These are phyloP conservation scores for Trichothecium sympodiale DNA, from an alignment of 2,329 filamentous ascomycete species.

Conservation along the genomic window DNA sequence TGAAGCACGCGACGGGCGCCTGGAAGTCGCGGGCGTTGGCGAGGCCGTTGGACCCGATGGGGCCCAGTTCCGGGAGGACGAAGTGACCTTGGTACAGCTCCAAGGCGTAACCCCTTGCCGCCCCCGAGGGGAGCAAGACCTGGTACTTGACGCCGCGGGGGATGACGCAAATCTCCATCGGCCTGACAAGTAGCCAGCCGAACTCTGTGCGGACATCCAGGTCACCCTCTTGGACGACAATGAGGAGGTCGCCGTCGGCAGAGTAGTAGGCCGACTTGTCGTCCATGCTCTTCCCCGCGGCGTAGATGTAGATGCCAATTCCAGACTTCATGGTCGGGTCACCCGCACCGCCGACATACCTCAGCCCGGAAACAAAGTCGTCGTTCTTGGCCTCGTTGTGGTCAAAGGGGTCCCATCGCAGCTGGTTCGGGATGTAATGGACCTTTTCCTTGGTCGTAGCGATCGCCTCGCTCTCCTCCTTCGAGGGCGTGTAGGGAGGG, in stretches of 20 bases:
- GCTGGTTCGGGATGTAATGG: constrained; percentile 55
- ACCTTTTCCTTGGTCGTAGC: constrained; percentile 10
- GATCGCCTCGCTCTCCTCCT: constrained; percentile 13
- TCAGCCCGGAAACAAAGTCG: constrained; percentile 47
- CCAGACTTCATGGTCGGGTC: constrained; percentile 71
- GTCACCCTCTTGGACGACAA: constrained; percentile 63
- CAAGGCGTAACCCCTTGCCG: constrained; percentile 61
- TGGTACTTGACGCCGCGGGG: constrained; percentile 65
- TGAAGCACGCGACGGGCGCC: constrained; percentile 57
- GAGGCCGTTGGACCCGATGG: constrained; percentile 64
- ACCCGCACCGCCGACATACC: constrained; percentile 66
- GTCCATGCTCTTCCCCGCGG: constrained; percentile 68
- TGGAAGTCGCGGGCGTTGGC: constrained; percentile 69
- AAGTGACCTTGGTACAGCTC: constrained; percentile 68
- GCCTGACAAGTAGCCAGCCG: constrained; percentile 62
- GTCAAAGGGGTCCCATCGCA: constrained; percentile 75
- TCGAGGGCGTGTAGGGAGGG: constrained; percentile 38
- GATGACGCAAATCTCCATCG: constrained; percentile 68
- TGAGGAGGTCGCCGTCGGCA: constrained; percentile 67
- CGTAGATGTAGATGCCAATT: constrained; percentile 70
- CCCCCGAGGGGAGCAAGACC: constrained; percentile 51
- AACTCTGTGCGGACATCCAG: constrained; percentile 71
- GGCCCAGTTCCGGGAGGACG: constrained; percentile 58
- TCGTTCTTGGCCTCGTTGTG: constrained; percentile 43
- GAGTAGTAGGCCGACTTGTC: constrained; percentile 71